Percentiles rank a stretch among this genome's conserved stretches.
Conservation (phyloP, 768 basidiomycete genomes). For the Podaxis pistillaris region DNA sequence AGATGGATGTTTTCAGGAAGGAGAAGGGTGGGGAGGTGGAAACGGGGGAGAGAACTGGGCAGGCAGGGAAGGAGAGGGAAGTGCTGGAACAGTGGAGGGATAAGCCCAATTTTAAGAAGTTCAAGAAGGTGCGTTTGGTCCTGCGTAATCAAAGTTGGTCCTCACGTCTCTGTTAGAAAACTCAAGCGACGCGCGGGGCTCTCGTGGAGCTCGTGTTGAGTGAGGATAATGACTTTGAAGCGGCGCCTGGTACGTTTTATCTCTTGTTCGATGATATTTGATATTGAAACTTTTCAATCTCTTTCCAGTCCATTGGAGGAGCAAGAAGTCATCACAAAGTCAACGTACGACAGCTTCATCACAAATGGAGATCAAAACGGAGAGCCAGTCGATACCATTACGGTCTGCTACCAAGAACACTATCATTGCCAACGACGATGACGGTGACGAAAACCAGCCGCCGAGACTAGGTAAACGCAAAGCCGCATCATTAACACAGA, state of each 20-base stretch:
- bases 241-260: slow-evolving; percentile 44
- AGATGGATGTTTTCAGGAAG: slow-evolving; percentile 54
- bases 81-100: slow-evolving; percentile 43
- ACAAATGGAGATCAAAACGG: slow-evolving; percentile 2
- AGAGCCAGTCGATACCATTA: not conserved
- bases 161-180: slow-evolving; percentile 24
- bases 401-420: slow-evolving; percentile 18
- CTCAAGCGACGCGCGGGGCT: slow-evolving; percentile 22
- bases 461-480: slow-evolving; percentile 34
- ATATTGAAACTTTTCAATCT: not conserved
- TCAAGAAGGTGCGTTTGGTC: slow-evolving; percentile 55
- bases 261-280: slow-evolving; percentile 2
- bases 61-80: slow-evolving; percentile 16
- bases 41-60: not conserved
- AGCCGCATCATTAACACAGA: not conserved
- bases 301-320: not conserved
- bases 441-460: slow-evolving; percentile 22
- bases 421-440: slow-evolving; percentile 16
- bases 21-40: slow-evolving; percentile 15
- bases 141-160: not conserved
- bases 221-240: slow-evolving; percentile 53
- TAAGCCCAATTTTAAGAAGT: slow-evolving; percentile 73
- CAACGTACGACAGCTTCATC: not conserved
- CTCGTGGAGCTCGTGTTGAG: slow-evolving; percentile 52
- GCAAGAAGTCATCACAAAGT: not conserved